Conservation (phyloP, 1,139 yeast genomes). For the Suhomyces guaymorum region DNA sequence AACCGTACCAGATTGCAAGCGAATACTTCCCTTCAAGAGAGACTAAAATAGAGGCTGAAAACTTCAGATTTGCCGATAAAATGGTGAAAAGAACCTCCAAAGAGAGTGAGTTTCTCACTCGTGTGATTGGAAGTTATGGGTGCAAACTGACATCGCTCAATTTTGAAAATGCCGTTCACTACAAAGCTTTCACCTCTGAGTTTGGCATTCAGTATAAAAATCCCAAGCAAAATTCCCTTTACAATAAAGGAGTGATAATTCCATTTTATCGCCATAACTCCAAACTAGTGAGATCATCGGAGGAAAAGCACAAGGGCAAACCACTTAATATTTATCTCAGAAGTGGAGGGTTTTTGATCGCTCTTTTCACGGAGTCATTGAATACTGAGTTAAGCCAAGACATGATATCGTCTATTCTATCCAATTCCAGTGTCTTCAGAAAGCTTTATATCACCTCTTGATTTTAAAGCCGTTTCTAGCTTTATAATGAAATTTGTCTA, state of each 20-base stretch:
- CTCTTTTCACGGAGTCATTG: constrained; percentile 41
- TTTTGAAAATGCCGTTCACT: constrained; percentile 49
- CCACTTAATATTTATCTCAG: constrained; percentile 50
- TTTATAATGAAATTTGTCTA: background rate
- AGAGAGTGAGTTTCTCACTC: constrained; percentile 38
- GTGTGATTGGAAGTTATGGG: constrained; percentile 53
- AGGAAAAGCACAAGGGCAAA: constrained; percentile 15
- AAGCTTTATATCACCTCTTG: constrained; percentile 36
- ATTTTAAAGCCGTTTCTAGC: no score
- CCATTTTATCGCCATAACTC: constrained; percentile 50
- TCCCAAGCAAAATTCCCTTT: constrained; percentile 28
- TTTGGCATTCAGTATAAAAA: constrained; percentile 52
- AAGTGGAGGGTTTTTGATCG: constrained; percentile 61
- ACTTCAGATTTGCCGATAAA: constrained; percentile 39
- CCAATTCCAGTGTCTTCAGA: constrained; percentile 40
- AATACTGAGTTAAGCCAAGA: constrained; percentile 37
- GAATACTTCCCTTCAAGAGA: constrained; percentile 43
- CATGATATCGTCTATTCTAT: constrained; percentile 49
- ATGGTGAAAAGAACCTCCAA: constrained; percentile 28
- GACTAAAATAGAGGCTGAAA: constrained; percentile 45
- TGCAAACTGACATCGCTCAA: constrained; percentile 28
- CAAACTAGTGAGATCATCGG: constrained; percentile 39
- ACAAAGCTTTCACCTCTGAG: constrained; percentile 51
- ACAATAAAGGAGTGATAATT: constrained; percentile 51
- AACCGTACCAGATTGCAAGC: constrained; percentile 39